Evolutionary conservation across 305 asterid genomes (phyloP), one percentile per base, ranked within the genome.

Genomic region (Rubia peregrina): DNA sequence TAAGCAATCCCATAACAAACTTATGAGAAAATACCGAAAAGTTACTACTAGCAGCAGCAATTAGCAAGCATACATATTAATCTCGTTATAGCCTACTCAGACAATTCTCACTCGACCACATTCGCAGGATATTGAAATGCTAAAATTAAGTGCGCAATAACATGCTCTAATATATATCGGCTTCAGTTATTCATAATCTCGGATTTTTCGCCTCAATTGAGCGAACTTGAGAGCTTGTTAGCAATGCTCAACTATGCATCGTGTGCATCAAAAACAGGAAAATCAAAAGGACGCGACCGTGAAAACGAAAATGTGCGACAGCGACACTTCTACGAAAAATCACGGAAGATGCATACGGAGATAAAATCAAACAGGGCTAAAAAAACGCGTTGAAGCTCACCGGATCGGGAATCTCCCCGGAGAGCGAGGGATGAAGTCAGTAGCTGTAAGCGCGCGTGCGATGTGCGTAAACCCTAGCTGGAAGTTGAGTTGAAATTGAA

Each of bases 341-440:
- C 14, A 5, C 74, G 7, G 61, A 43, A 26, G 38, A 62, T 62
- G 0, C 1, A 61, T 3, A 1, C 24, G n/a, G 17, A 60, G 9
- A 6, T 6, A 10, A 22, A 60, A 60, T 22, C 5, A 19, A 53
- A 24, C 22, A 51, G 22, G 8, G 41, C 33, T 26, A 12, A 53
- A 51, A 51, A 9, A 8, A 5, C 7, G 38, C 14, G 12, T 68
- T n/a, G 21, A 64, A 61, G 71, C 86, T 77, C 73, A 86, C 92
- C 89, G 69, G 59, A 75, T 76, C 75, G 83, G 83, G 82, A 88
- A 81, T 83, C 87, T 84, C 79, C 77, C 81, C 76, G 77, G 82
- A 71, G 36, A 7, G 21, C 64, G 22, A 19, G 30, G 62, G 60
- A 19, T 41, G 8, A 55, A 41, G 14, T 22, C 16, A 19, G 38